Base-by-base conservation (phyloP, 495 filamentous ascomycete genomes). In the Lineolata rhizophorae region DNA sequence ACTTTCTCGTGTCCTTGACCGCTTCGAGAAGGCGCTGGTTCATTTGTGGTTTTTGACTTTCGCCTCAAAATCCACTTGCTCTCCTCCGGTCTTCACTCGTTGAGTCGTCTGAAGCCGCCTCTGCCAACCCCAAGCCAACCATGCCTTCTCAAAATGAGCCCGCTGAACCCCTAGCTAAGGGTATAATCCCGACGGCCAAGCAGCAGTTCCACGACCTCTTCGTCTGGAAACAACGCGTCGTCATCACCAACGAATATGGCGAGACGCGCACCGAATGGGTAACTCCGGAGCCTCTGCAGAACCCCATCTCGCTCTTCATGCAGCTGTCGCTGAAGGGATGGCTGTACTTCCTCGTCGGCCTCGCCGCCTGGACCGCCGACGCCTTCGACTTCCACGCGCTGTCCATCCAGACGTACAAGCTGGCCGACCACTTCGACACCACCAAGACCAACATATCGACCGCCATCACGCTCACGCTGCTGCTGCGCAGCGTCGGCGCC, bases 361-460 rank as follows among this genome's bases (percentile, higher is more conserved):
- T 76, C 42, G 35, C 49, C 9, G 64, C 72, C 3, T 79, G 71
- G 72, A 69, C 61, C 11, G 67, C 69, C 10, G 74, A 78, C 47
- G 72, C 70, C 3, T 77, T 75, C 49, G 77, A 84, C 49, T 82
- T 82, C 49, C 70, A 80, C 45, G 69, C 76, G 2, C 55, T 84
- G 3, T 70, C 72, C 3, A 73, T 81, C 34, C 74, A 76, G 36
- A 66, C 70, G 11, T 58, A 63, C 30, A 73, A 76, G 48, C 56
- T 82, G 20, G 61, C 76, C 0, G 52, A 62, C 3, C 78, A 77
- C 44, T 83, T 73, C 43, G 48, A 53, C 1, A 55, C 49, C n/a
- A 53, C 50, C 35, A 77, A 67, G 47, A 78, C 72, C n/a, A 59
- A 69, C 12, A 66, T 84, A 33, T 57, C 67, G 3, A 72, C 70